Evolutionary conservation across 164 flowering plant species (phyloP), one percentile per base, ranked within the genome.

Genomic region (Aristolochia contorta): DNA sequence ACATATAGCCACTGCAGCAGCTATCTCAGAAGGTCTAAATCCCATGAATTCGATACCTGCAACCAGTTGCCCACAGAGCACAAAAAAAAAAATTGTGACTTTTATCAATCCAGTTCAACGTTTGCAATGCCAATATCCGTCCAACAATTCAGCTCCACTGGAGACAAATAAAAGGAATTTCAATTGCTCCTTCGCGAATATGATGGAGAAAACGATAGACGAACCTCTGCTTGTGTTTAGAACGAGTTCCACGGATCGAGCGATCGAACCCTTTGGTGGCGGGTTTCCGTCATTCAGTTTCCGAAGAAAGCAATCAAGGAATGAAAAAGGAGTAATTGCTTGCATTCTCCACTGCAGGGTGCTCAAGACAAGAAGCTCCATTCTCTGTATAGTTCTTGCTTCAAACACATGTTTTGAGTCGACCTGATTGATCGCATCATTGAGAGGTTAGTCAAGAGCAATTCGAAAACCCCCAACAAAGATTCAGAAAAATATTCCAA

Each of bases 361-460:
- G 69, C 82, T 83, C 65, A 89, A 56, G 59, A 89, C 91, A 41
- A 89, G 75, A 73, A 89, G 96, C 76, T 89, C 96, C 96, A 89
- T 89, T 75, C 82, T 86, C 64, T 83, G 83, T 16, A 89, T 78
- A 1, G 93, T 86, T 71, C 71, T 83, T 15, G 84, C 83, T 72
- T 89, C 96, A 71, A 89, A 86, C 10, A 89, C 71, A 70, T 70
- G 86, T 54, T 72, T 78, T 0, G 89, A 73, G 32, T 80, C 76
- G n/a, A 83, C 83, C 96, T 89, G 71, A 10, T 8, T 18, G 30
- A 22, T 12, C 30, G 30, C 27, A 24, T 22, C 23, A 22, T 23
- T 22, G 56, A 22, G 30, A 6, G 22, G 22, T 20, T 32, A 22
- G 43, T 4, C 13, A 23, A 23, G 1, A 14, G 56, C 13, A 24